phyloP scores from a whole-genome alignment of 2,329 filamentous ascomycete genomes.

The Penicillium corylophilum region DNA sequence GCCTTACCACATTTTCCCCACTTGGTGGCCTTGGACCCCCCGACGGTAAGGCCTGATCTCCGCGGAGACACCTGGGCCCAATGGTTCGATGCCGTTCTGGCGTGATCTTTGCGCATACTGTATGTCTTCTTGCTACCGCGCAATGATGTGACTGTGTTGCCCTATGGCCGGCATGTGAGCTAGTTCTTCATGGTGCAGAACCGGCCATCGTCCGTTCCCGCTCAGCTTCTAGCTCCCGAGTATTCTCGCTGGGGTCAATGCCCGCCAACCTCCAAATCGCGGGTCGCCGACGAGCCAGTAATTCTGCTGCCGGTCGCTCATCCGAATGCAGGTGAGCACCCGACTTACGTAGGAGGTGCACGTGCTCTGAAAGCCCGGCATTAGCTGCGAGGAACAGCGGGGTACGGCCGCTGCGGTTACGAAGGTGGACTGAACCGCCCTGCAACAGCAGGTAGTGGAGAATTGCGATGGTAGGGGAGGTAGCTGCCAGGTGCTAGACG shows the following conservation, averaged over 20 bases:
- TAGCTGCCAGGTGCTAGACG: slow-evolving; percentile 55
- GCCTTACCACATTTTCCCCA: slow-evolving; percentile 6
- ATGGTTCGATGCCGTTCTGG: slow-evolving; percentile 9
- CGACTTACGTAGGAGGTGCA: slow-evolving; percentile 54
- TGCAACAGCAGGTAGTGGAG: slow-evolving; percentile 56
- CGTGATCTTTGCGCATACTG: slow-evolving; percentile 17
- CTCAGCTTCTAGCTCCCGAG: slow-evolving; percentile 26
- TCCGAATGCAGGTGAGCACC: slow-evolving; percentile 61
- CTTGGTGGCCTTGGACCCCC: slow-evolving; percentile 7
- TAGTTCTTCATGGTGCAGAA: slow-evolving; percentile 26
- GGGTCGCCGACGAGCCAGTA: slow-evolving; percentile 46
- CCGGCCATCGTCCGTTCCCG: slow-evolving; percentile 23
- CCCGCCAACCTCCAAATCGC: slow-evolving; percentile 47
- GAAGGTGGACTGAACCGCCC: slow-evolving; percentile 59
- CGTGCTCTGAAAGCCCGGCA: slow-evolving; percentile 55
- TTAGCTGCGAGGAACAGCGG: slow-evolving; percentile 61
- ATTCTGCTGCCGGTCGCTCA: slow-evolving; percentile 53
- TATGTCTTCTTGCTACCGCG: neutral
- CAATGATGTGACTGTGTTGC: slow-evolving; percentile 6
- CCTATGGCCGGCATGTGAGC: slow-evolving; percentile 8
- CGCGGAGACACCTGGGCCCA: slow-evolving; percentile 14
- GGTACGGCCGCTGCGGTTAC: slow-evolving; percentile 58
- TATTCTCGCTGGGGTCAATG: slow-evolving; percentile 32
- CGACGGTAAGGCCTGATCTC: slow-evolving; percentile 23
- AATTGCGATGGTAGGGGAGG: slow-evolving; percentile 55